Percentiles rank a stretch among this genome's conserved stretches.
Evolutionary conservation across 768 basidiomycete genomes (phyloP).

Genomic region (Termitomyces sp.): DNA sequence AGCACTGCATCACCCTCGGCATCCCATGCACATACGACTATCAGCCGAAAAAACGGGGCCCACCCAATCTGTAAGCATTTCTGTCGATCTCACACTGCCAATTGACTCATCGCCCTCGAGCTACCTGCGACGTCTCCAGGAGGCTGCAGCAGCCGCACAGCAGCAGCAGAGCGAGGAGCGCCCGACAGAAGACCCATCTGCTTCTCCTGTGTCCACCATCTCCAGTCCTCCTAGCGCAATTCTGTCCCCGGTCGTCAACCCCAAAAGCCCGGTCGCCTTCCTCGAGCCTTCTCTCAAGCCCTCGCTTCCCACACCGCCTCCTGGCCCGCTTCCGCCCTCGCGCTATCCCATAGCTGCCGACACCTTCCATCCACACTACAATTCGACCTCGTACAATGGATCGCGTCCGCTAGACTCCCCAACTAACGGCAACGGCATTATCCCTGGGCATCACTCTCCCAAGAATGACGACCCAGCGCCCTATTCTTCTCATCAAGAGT

Average conservation of each 20-base stretch:
- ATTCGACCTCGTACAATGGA: constrained; percentile 40
- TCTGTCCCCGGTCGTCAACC: constrained; percentile 43
- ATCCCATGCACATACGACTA: constrained; percentile 91
- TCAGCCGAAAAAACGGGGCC: constrained; percentile 91
- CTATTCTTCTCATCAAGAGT: constrained; percentile 45
- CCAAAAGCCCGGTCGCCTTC: constrained; percentile 49
- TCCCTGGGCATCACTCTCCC: constrained; percentile 34
- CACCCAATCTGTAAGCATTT: constrained; percentile 77
- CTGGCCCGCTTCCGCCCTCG: constrained; percentile 57
- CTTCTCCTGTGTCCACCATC: constrained; percentile 47
- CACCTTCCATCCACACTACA: constrained; percentile 58
- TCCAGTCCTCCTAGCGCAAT: constrained; percentile 49
- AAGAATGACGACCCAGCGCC: constrained; percentile 45
- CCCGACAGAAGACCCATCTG: constrained; percentile 32
- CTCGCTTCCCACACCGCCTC: constrained; percentile 36
- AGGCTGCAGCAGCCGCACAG: constrained; percentile 57
- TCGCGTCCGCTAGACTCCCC: constrained; percentile 36
- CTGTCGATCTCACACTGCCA: constrained; percentile 1
- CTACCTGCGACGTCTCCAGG: constrained; percentile 78
- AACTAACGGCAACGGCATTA: constrained; percentile 30
- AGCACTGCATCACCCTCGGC: constrained; percentile 79
- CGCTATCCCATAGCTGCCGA: constrained; percentile 72
- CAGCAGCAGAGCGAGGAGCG: constrained; percentile 30
- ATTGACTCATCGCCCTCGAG: constrained; percentile 34
- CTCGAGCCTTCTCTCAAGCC: constrained; percentile 48